These are phyloP conservation scores for Turnera subulata DNA, from an alignment of 345 rosid species.

Conservation along the genomic window DNA sequence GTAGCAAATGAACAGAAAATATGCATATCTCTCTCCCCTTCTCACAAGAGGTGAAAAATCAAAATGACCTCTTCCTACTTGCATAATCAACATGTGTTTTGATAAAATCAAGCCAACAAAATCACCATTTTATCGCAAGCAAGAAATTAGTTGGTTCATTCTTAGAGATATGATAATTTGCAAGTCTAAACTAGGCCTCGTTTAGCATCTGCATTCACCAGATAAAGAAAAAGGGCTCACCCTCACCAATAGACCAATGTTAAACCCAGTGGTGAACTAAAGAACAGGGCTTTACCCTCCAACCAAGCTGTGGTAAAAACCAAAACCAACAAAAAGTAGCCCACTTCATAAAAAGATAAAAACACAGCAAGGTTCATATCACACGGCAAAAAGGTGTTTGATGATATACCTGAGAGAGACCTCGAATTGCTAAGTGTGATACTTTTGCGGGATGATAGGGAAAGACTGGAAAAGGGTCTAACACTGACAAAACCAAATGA, in stretches of 20 bases:
- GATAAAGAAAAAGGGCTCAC: background rate
- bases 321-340: background rate
- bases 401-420: conserved; percentile 17
- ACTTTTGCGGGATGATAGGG: too few relatives aligned
- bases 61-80: background rate
- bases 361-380: background rate
- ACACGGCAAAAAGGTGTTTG: conserved; percentile 4
- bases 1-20: background rate
- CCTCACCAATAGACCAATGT: too few relatives aligned
- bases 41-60: background rate
- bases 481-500: too few relatives aligned
- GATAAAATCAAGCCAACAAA: background rate
- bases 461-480: too few relatives aligned
- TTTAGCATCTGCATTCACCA: background rate
- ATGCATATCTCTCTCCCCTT: background rate
- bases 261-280: too few relatives aligned
- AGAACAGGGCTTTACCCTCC: too few relatives aligned
- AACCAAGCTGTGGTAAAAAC: background rate
- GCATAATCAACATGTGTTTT: background rate
- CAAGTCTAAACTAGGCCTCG: too few relatives aligned
- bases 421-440: too few relatives aligned
- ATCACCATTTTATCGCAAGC: background rate
- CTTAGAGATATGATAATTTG: too few relatives aligned
- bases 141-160: too few relatives aligned
- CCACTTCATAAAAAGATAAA: background rate